Evolutionary conservation across 2,329 filamentous ascomycete species (phyloP).

Genomic region (Aspergillus brasiliensis): DNA sequence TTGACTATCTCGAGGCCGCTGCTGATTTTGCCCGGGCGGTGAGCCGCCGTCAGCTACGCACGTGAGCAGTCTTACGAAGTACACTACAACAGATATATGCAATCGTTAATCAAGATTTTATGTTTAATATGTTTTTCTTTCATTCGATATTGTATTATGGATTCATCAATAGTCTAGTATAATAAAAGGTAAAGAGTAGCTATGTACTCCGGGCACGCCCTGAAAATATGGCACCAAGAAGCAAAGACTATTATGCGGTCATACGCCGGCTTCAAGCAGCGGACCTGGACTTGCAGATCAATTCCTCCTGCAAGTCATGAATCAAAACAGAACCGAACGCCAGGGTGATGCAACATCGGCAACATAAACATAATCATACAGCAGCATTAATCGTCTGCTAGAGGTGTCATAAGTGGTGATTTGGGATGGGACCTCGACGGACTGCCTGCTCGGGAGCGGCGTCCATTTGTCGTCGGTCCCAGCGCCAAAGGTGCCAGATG

Average conservation of each 20-base stretch:
- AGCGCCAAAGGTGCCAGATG: conserved; percentile 62
- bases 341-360: conserved; percentile 12
- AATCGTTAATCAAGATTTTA: too few species aligned
- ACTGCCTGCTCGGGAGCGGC: conserved; percentile 48
- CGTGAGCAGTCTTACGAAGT: conserved; percentile 1
- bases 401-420: conserved; percentile 39
- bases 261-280: conserved; percentile 2
- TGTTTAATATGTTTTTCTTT: too few species aligned
- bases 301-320: conserved; percentile 28
- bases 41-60: conserved; percentile 5
- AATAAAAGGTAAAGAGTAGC: too few species aligned
- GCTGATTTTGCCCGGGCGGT: conserved; percentile 24
- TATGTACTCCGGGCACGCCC: conserved; percentile 27
- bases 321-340: background rate
- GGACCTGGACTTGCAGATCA: conserved; percentile 24
- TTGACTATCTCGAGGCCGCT: background rate
- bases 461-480: conserved; percentile 51
- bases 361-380: conserved; percentile 17
- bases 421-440: conserved; percentile 48
- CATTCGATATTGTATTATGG: too few species aligned
- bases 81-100: too few species aligned
- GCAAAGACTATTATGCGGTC: conserved; percentile 13
- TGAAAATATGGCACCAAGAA: conserved; percentile 28
- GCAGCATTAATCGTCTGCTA: conserved; percentile 36
- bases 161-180: too few species aligned